Conservation (phyloP, 2,329 filamentous ascomycete species). For the Aureobasidium melanogenum region DNA sequence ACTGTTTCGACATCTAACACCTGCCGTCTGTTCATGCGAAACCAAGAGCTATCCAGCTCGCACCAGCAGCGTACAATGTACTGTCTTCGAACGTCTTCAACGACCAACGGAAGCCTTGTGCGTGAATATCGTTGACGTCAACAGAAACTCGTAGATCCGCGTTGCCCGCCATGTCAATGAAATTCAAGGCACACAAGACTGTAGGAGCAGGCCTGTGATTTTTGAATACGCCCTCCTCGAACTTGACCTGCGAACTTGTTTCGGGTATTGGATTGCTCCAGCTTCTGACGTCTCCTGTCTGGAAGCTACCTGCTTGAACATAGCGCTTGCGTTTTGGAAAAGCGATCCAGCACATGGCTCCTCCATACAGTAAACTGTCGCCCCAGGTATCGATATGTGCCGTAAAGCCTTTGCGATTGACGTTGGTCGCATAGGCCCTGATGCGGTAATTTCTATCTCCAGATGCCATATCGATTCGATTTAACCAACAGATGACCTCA, state of each 20-base stretch:
- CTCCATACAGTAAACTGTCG: constrained; percentile 19
- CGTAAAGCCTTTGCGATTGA: constrained; percentile 18
- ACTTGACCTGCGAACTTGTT: constrained; percentile 17
- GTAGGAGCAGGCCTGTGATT: constrained; percentile 15
- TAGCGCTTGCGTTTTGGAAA: constrained; percentile 20
- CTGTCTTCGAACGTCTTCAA: constrained; percentile 19
- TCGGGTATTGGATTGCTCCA: constrained; percentile 16
- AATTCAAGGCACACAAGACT: constrained; percentile 21
- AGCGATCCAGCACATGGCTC: constrained; percentile 24
- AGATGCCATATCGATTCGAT: constrained; percentile 20
- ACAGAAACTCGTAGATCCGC: constrained; percentile 21
- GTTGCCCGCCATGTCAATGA: constrained; percentile 23
- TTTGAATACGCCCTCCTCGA: constrained; percentile 17
- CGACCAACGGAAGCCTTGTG: constrained; percentile 22
- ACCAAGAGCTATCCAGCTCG: constrained; percentile 21
- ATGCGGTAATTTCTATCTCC: constrained; percentile 19
- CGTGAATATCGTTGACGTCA: constrained; percentile 17
- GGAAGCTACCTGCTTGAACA: constrained; percentile 21
- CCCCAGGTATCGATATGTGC: constrained; percentile 25
- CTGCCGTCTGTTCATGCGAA: constrained; percentile 9
- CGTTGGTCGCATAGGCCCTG: constrained; percentile 17
- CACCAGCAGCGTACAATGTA: constrained; percentile 20
- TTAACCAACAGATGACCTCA: constrained; percentile 23
- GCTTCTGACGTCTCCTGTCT: constrained; percentile 19
- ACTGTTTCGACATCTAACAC: not conserved